These are phyloP conservation scores for Starmerella floris DNA, from an alignment of 805 yeast genomes.

Conservation along the genomic window DNA sequence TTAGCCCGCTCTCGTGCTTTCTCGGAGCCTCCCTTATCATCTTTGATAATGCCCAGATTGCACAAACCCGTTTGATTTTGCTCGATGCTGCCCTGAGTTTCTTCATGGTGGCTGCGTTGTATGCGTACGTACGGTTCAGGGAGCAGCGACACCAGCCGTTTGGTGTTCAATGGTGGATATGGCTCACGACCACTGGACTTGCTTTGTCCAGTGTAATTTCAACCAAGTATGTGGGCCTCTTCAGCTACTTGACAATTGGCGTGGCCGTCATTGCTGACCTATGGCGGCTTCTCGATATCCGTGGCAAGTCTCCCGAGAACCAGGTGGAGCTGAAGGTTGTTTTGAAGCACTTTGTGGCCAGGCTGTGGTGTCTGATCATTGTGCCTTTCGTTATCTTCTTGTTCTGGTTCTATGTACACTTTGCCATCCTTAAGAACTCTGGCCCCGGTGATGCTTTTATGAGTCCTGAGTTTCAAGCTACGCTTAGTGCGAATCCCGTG, in stretches of 20 bases:
- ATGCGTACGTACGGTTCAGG: conserved; percentile 59
- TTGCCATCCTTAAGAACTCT: conserved; percentile 54
- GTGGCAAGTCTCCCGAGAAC: conserved; percentile 46
- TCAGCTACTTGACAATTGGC: conserved; percentile 79
- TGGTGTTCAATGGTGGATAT: conserved; percentile 79
- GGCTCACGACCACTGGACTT: conserved; percentile 76
- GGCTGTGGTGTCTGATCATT: conserved; percentile 52
- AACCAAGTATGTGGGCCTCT: conserved; percentile 93
- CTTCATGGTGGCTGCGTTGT: conserved; percentile 75
- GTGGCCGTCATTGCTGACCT: conserved; percentile 76
- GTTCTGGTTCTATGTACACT: conserved; percentile 68
- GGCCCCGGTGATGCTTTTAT: conserved; percentile 93
- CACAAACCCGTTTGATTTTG: conserved; percentile 76
- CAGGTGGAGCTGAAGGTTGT: conserved; percentile 24
- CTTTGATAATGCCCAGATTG: conserved; percentile 69
- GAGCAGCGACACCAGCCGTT: conserved; percentile 50
- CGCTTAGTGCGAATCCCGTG: conserved; percentile 55
- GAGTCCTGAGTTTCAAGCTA: conserved; percentile 80
- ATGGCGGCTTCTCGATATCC: conserved; percentile 40
- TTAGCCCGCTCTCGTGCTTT: conserved; percentile 59
- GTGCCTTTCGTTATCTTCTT: conserved; percentile 62
- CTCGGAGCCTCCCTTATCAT: conserved; percentile 52
- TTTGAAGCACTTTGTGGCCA: conserved; percentile 52
- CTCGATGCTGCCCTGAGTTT: conserved; percentile 83
- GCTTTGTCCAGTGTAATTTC: conserved; percentile 81